These are phyloP conservation scores for Fusarium sp. DNA, from an alignment of 2,329 filamentous ascomycete species.

Conservation along the genomic window DNA sequence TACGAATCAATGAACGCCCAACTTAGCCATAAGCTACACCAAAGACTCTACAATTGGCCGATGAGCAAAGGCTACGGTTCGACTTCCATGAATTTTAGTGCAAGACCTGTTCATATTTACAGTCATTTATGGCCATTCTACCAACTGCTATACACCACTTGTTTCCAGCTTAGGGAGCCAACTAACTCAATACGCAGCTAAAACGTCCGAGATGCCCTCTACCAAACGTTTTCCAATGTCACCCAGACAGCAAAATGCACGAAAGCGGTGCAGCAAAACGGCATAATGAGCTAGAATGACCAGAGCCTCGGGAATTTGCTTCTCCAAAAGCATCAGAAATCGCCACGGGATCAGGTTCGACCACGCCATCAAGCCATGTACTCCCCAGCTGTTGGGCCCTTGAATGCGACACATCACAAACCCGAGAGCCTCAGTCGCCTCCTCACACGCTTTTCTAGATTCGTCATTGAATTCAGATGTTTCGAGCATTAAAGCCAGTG, in stretches of 20 bases:
- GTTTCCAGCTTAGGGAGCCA: not conserved
- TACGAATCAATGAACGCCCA: no score
- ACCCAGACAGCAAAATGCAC: not conserved
- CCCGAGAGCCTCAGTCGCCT: not conserved
- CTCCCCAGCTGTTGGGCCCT: not conserved
- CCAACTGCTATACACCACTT: not conserved
- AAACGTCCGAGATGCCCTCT: not conserved
- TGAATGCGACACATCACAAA: not conserved
- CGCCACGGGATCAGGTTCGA: not conserved
- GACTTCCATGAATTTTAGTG: no score
- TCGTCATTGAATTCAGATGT: conserved; percentile 1
- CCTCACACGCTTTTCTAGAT: not conserved
- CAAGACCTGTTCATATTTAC: not conserved
- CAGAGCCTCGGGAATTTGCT: conserved; percentile 12
- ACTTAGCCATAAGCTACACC: rapidly evolving
- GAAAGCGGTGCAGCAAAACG: not conserved
- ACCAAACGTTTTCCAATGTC: conserved; percentile 1
- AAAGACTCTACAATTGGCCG: not conserved
- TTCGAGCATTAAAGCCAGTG: not conserved
- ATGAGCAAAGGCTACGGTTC: not conserved
- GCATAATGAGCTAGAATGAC: conserved; percentile 17
- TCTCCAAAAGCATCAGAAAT: conserved; percentile 2
- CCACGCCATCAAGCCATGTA: conserved; percentile 3
- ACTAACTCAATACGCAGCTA: not conserved
- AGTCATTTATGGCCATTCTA: not conserved